Base-by-base conservation (phyloP, 495 filamentous ascomycete genomes). In the Penicillium egyptiacum region DNA sequence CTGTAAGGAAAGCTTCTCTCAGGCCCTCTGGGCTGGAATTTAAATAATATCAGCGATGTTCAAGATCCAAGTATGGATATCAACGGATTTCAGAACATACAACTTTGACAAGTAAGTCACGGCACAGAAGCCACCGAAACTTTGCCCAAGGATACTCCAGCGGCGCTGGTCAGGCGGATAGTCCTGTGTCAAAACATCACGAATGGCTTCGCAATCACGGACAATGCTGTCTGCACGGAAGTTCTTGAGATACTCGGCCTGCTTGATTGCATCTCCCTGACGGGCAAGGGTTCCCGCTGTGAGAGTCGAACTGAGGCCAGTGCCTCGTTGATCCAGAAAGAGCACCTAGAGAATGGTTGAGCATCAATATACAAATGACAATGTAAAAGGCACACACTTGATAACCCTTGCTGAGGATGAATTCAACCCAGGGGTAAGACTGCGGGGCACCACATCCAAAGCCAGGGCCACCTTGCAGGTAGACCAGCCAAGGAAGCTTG, bases 151-250 rank as follows among this genome's bases (percentile, higher is more conserved):
- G 31, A 90, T 77, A 41, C 75, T 86, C 93, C 94, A 97, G 72
- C 88, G 88, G 63, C 84, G 82, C 64, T 89, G 84, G 16, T 86
- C 84, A 19, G 79, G 75, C 1, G 89, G 86, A 44, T 85, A 89
- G 19, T 88, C 83, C 4, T 77, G 71, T 0, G 87, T 92, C 56
- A 98, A 74, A 28, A 76, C 84, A 51, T 85, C 78, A 1, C 93
- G 82, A 20, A 98, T 83, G 10, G 92, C 91, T 63, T 98, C 93
- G 55, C 88, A 90, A 62, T 98, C 93, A 48, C 82, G 85, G 31
- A 98, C 92, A 46, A 90, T 92, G 59, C 79, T 92, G 72, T 96
- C 92, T 14, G 93, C 93, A 25, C 94, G 84, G 73, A 96, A 96
- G 37, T 85, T 75, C 74, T 90, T 92, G 44, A 97, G 77, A 60